These are phyloP conservation scores for Ophiocordyceps polyrhachis-furcata DNA, from an alignment of 2,329 filamentous ascomycete genomes.

Conservation along the genomic window DNA sequence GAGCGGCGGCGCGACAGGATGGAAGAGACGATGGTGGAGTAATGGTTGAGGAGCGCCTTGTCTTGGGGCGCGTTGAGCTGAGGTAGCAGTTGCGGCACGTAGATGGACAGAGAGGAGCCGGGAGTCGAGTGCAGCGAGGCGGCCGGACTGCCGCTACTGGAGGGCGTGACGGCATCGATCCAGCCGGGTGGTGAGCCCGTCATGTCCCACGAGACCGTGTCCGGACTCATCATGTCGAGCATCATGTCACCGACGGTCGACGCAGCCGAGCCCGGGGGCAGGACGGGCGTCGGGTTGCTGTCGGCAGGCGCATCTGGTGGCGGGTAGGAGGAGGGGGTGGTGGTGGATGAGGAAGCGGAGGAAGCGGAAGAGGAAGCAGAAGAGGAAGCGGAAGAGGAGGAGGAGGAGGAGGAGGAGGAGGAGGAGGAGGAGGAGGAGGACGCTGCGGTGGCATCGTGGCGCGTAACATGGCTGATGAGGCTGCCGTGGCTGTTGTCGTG, in stretches of 20 bases:
- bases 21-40: conserved; percentile 14
- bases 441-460: conserved; percentile 1
- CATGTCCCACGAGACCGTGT: conserved; percentile 7
- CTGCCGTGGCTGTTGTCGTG: conserved; percentile 4
- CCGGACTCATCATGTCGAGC: conserved; percentile 6
- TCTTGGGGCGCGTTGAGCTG: conserved; percentile 12
- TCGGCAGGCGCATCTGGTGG: neutral
- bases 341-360: neutral
- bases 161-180: conserved; percentile 8
- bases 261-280: neutral
- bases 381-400: neutral
- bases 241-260: conserved; percentile 3
- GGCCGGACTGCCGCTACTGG: conserved; percentile 8
- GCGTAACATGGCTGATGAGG: neutral
- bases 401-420: neutral
- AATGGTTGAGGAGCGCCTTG: conserved; percentile 16
- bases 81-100: conserved; percentile 12
- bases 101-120: conserved; percentile 9
- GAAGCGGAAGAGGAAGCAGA: too few relatives aligned
- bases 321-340: neutral
- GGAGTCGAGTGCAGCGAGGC: conserved; percentile 6
- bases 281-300: neutral
- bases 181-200: conserved; percentile 6
- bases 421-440: neutral
- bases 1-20: conserved; percentile 14